phyloP scores from a whole-genome alignment of 1,139 yeast genomes.

The Magnusiomyces paraingens region DNA sequence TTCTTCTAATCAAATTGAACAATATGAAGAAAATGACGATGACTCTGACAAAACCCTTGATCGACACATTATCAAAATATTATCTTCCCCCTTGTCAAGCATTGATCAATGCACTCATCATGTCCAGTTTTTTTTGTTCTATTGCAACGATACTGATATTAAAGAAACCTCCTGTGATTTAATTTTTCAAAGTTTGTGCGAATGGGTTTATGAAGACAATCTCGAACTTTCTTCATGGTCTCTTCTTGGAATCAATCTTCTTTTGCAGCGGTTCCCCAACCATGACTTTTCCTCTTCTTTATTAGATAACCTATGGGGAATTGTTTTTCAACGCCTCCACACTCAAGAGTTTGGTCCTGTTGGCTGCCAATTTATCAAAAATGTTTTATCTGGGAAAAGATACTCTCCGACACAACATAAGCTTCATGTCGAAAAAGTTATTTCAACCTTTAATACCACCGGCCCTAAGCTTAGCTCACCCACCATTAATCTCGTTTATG shows the following conservation, averaged over 20 bases:
- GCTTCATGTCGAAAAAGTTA: not conserved
- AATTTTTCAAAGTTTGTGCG: not conserved
- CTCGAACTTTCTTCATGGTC: constrained; percentile 4
- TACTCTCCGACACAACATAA: not conserved
- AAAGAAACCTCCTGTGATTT: not conserved
- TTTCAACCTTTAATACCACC: constrained; percentile 2
- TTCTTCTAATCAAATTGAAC: not conserved
- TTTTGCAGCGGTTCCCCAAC: not conserved
- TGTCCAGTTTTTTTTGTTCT: constrained; percentile 5
- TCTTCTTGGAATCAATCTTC: not conserved
- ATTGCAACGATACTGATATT: not conserved
- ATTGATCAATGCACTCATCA: not conserved
- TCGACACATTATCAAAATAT: not conserved
- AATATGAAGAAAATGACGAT: not conserved
- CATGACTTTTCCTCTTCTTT: not conserved
- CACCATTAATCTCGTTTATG: not conserved
- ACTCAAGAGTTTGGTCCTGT: constrained; percentile 3
- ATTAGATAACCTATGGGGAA: not conserved
- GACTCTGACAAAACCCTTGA: not conserved
- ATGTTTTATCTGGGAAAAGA: not conserved
- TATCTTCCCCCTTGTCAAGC: not conserved
- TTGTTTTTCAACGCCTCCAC: constrained; percentile 2
- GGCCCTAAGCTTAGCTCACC: not conserved
- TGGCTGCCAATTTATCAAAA: constrained; percentile 4
- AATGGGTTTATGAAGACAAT: not conserved